phyloP scores from a whole-genome alignment of 805 yeast species.

The Teunomyces barrocoloradensis region DNA sequence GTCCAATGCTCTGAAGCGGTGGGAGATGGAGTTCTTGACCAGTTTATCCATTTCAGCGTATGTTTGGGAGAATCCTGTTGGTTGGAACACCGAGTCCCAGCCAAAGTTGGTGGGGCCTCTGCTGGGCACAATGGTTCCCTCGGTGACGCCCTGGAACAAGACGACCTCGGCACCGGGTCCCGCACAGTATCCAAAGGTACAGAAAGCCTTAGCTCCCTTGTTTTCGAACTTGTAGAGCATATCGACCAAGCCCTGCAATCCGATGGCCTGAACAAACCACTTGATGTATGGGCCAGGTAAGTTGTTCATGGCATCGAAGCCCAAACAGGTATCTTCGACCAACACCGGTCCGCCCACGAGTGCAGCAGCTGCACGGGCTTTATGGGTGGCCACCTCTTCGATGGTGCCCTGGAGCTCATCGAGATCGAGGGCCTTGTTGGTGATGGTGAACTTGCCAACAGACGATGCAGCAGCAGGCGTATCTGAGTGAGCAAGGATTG shows the following conservation, averaged over 20 bases:
- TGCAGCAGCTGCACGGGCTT: conserved; percentile 71
- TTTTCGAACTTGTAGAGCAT: conserved; percentile 80
- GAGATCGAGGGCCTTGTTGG: conserved; percentile 69
- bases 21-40: conserved; percentile 79
- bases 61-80: conserved; percentile 62
- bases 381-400: conserved; percentile 75
- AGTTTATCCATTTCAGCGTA: conserved; percentile 87
- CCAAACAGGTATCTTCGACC: conserved; percentile 93
- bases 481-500: conserved; percentile 52
- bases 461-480: conserved; percentile 2
- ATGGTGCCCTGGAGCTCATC: conserved; percentile 91
- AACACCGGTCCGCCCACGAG: conserved; percentile 74
- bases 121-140: conserved; percentile 73
- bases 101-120: conserved; percentile 87
- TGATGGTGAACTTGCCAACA: conserved; percentile 48
- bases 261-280: conserved; percentile 82
- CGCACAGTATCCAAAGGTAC: conserved; percentile 89
- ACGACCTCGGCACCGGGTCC: conserved; percentile 73
- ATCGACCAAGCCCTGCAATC: conserved; percentile 72
- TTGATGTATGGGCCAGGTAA: conserved; percentile 95
- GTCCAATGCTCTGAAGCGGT: conserved; percentile 79
- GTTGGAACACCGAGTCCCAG: conserved; percentile 91
- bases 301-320: conserved; percentile 71
- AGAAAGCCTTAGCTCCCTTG: conserved; percentile 81
- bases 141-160: conserved; percentile 80